Base-by-base conservation (phyloP, 192 early-diverging fungal species). In the Umbelopsis vinacea region DNA sequence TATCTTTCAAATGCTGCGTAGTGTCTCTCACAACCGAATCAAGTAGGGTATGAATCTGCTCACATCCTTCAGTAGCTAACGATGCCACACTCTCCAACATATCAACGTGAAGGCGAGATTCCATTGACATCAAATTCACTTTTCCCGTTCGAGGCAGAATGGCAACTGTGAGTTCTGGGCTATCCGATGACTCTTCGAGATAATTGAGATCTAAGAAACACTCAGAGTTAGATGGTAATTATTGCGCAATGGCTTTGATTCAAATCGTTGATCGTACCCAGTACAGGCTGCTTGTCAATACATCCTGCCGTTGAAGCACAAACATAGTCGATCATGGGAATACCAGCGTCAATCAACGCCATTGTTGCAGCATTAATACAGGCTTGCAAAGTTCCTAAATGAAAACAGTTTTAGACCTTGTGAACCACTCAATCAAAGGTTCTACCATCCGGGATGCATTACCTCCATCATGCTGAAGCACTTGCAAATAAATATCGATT, bases 401-500 rank as follows among this genome's bases (percentile, higher is more conserved):
- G 57, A 66, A 22, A 15, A 15, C n/a, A 17, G 54, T 74, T n/a
- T 66, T 37, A 23, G 53, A 19, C 6, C 24, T 15, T 17, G 52
- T 24, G 10, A 3, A 47, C 15, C 38, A 22, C 12, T n/a, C n/a
- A n/a, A n/a, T n/a, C 10, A 37, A 12, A 55, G 22, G 0, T 10
- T 4, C 22, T 38, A 40, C n/a, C 1, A 50, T 17, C 14, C 68
- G 14, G 7, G 26, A 29, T 15, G 10, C 26, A 40, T 76, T 84
- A 67, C 95, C 96, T 46, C 97, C 97, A 71, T 99, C 97, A 69
- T 91, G 86, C 76, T 99, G 97, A 71, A 99, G 82, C 17, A 98
- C 78, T 75, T 99, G 96, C 29, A 98, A 74, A 73, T 92, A 94
- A 46, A 99, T 92, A 54, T 93, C 92, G 70, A 99, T 97, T 80